phyloP scores from a whole-genome alignment of 164 flowering plant genomes.

The Liriodendron chinense region DNA sequence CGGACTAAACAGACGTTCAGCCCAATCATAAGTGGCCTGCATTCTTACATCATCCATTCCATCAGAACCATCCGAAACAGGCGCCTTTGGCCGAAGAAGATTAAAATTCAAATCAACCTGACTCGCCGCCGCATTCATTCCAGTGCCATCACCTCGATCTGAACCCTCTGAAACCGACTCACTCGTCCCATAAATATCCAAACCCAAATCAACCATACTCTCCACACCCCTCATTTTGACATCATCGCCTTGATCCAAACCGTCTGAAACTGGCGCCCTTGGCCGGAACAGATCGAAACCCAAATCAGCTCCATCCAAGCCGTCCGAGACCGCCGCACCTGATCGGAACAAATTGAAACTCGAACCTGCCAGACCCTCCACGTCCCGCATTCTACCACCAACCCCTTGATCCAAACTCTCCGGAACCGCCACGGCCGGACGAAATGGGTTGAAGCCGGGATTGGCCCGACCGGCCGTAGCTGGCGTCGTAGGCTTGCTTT shows the following conservation, averaged over 20 bases:
- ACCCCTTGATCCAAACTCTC: neutral
- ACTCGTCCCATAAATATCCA: neutral
- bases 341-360: slow-evolving; percentile 1
- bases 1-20: neutral
- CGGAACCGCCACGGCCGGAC: neutral
- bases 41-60: neutral
- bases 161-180: slow-evolving; percentile 1
- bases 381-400: neutral
- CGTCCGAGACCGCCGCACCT: neutral
- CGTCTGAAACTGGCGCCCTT: neutral
- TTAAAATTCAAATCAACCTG: neutral
- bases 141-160: neutral
- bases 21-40: neutral
- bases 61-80: neutral
- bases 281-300: slow-evolving; percentile 5
- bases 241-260: neutral
- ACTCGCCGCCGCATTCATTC: neutral
- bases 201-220: slow-evolving; percentile 2
- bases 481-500: neutral
- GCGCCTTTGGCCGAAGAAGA: neutral
- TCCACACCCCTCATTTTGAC: neutral
- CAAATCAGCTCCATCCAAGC: neutral
- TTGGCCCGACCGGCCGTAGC: neutral
- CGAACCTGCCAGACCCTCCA: neutral
- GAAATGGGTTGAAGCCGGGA: slow-evolving; percentile 8